These are phyloP conservation scores for Neospermospora avenae DNA, from an alignment of 2,329 filamentous ascomycete species.

Conservation along the genomic window DNA sequence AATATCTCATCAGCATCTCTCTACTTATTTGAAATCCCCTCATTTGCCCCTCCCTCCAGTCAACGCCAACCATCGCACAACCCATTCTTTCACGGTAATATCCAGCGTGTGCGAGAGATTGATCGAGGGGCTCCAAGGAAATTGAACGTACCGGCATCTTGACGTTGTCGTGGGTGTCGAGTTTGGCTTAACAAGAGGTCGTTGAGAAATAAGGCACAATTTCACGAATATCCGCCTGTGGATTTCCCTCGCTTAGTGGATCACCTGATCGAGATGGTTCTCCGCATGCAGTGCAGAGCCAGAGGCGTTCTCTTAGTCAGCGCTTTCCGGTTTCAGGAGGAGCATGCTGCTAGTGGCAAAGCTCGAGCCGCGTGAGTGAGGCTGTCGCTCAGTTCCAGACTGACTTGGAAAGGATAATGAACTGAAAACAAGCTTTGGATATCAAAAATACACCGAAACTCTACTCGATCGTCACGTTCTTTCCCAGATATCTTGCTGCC, in stretches of 20 bases:
- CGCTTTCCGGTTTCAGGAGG: not conserved
- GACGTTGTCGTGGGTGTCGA: conserved; percentile 40
- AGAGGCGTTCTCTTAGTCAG: not conserved
- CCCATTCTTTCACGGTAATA: not conserved
- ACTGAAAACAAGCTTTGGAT: conserved; percentile 2
- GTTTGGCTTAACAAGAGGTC: conserved; percentile 6
- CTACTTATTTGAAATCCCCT: conserved; percentile 10
- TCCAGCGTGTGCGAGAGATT: not conserved
- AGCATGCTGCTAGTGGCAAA: not conserved
- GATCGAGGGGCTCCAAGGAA: not conserved
- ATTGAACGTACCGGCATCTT: conserved; percentile 53
- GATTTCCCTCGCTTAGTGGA: not conserved
- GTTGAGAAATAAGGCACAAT: not conserved
- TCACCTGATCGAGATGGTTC: not conserved
- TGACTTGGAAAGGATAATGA: conserved; percentile 1
- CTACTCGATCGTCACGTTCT: not conserved
- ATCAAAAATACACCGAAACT: conserved; percentile 3
- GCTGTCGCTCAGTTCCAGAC: no score
- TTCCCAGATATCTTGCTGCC: not conserved
- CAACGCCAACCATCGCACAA: not conserved
- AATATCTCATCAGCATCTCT: conserved; percentile 20
- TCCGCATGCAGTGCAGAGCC: not conserved
- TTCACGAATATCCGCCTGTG: conserved; percentile 3
- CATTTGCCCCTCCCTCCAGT: not conserved
- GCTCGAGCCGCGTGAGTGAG: conserved; percentile 1